Evolutionary conservation across 805 yeast species (phyloP).

Genomic region (Geotrichum ghanense): DNA sequence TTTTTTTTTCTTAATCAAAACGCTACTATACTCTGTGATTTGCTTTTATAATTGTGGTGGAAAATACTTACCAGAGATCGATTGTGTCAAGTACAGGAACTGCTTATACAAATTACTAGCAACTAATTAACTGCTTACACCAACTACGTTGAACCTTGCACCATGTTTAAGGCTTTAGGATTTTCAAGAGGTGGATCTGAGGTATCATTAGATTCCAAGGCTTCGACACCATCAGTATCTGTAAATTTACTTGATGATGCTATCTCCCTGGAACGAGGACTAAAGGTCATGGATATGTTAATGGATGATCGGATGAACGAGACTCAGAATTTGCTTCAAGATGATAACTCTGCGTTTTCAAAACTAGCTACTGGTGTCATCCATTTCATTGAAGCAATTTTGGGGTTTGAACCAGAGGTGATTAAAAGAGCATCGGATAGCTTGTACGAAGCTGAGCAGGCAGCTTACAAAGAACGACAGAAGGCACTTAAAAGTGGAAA

Average conservation of each 20-base stretch:
- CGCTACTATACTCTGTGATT: no score
- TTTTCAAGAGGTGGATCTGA: not conserved
- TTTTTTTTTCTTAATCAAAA: no score
- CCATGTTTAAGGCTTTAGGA: not conserved
- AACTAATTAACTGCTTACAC: no score
- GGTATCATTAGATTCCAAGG: not conserved
- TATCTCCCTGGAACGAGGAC: constrained; percentile 15
- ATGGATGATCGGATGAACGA: constrained; percentile 71
- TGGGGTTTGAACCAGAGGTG: constrained; percentile 84
- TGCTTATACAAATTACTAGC: no score
- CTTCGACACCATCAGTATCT: not conserved
- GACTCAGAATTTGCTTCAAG: constrained; percentile 44
- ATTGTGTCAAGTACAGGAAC: no score
- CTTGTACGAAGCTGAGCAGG: constrained; percentile 56
- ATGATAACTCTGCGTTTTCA: constrained; percentile 14
- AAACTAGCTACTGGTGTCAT: constrained; percentile 75
- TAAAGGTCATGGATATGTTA: constrained; percentile 83
- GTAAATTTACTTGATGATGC: constrained; percentile 3
- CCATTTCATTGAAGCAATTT: constrained; percentile 81
- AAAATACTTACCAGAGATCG: no score
- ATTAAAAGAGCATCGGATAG: constrained; percentile 72
- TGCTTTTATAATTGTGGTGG: no score
- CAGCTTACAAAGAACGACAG: constrained; percentile 51
- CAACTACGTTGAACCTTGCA: no score
- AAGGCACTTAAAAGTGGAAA: constrained; percentile 47